phyloP scores from a whole-genome alignment of 768 basidiomycete species.

The Tricholoma hemisulphureum region DNA sequence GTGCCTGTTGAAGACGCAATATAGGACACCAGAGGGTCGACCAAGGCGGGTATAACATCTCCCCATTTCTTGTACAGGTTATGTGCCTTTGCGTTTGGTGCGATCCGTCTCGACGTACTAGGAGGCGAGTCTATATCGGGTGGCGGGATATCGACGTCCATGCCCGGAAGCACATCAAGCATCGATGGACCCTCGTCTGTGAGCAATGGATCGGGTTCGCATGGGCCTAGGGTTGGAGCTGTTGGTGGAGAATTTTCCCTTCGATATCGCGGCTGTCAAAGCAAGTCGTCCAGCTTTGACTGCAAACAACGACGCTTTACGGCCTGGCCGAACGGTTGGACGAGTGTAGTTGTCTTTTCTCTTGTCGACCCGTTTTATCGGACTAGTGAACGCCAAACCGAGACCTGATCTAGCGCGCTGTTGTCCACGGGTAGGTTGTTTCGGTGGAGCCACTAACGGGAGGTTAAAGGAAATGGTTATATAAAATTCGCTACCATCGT shows the following conservation, averaged over 20 bases:
- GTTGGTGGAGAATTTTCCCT: not conserved
- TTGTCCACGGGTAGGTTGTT: not conserved
- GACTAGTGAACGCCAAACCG: too few species aligned
- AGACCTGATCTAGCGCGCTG: not conserved
- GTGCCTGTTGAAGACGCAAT: not conserved
- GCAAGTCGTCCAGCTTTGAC: not conserved
- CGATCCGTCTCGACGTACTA: not conserved
- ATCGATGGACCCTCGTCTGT: not conserved
- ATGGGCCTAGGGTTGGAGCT: not conserved
- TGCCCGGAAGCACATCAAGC: not conserved
- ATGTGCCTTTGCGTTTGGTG: not conserved
- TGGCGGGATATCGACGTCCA: not conserved
- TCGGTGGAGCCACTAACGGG: not conserved
- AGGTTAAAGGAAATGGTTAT: too few species aligned
- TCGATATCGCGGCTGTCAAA: not conserved
- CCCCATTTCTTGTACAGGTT: conserved; percentile 1
- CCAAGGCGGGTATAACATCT: not conserved
- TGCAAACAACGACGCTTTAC: not conserved
- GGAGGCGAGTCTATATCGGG: not conserved
- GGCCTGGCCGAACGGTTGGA: not conserved
- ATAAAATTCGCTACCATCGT: too few species aligned
- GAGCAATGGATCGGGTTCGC: not conserved
- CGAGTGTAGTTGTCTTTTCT: not conserved
- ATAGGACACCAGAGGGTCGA: not conserved
- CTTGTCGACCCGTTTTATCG: not conserved